Conservation (phyloP, 2,329 filamentous ascomycete genomes). For the Alternaria rosae region DNA sequence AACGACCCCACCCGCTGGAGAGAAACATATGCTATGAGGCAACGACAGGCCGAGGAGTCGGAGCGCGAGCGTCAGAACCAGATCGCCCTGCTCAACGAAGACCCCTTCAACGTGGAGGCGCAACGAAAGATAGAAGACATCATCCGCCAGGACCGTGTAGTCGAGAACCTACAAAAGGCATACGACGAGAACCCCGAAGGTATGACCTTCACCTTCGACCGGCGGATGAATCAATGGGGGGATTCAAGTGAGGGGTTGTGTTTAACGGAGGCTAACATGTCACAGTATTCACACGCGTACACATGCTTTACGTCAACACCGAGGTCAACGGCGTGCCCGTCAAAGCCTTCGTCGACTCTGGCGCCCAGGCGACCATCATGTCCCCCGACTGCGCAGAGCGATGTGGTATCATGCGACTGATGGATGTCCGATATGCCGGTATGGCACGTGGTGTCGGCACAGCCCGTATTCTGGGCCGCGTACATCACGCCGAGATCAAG, state of each 20-base stretch:
- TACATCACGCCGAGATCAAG: constrained; percentile 94
- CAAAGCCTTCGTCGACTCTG: constrained; percentile 96
- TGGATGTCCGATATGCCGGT: constrained; percentile 90
- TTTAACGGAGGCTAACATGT: constrained; percentile 20
- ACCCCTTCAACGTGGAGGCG: constrained; percentile 92
- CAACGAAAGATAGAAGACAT: constrained; percentile 95
- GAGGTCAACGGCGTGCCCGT: constrained; percentile 92
- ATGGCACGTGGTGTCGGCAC: constrained; percentile 94
- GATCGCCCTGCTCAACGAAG: constrained; percentile 85
- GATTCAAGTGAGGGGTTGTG: background rate
- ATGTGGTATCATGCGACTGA: constrained; percentile 94
- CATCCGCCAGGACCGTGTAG: constrained; percentile 91
- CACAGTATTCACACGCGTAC: constrained; percentile 88
- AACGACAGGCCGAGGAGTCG: constrained; percentile 73
- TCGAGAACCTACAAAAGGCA: constrained; percentile 94
- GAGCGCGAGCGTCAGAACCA: constrained; percentile 81
- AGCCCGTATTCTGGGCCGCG: constrained; percentile 90
- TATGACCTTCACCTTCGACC: constrained; percentile 51
- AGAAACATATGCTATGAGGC: constrained; percentile 72
- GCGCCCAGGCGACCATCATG: constrained; percentile 98
- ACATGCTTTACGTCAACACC: constrained; percentile 95
- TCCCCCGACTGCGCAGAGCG: constrained; percentile 88
- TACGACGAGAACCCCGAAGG: constrained; percentile 98
- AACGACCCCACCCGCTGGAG: constrained; percentile 80
- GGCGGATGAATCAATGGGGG: background rate